Evolutionary conservation across 768 basidiomycete genomes (phyloP), one percentile per base, ranked within the genome.

Genomic region (Agrocybe chaxingu): DNA sequence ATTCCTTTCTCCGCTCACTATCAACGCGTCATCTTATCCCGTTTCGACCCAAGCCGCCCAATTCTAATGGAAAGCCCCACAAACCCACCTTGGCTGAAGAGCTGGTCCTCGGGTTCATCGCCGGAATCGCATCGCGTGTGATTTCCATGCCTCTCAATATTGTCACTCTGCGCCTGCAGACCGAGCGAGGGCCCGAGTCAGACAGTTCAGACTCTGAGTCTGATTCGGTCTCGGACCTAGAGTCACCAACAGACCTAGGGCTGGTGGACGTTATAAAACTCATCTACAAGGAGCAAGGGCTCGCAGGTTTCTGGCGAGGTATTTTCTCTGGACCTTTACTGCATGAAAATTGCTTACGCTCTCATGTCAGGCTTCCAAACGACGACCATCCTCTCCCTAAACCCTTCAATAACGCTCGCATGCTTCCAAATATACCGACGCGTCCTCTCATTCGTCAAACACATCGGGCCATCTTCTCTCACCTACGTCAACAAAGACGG

Each of bases 281-380:
- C 9, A 77, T 84, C 7, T 79, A 80, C 57, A 43, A 59, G 1
- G 74, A 79, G 46, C 61, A 76, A 12, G 83, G 82, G 0, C 45
- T 82, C 16, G 42, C 55, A 29, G 81, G 81, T 1, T 84, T 84
- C 57, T 84, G 81, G 81, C 67, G 72, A 60, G 80, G 80, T 81
- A 53, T 10, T 57, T 43, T 40, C 3, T 33, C 18, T 40, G 5
- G 16, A 6, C 19, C 12, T 12, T 38, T 19, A 19, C 19, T 44
- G 47, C 40, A 32, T 6, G 29, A 10, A 50, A 7, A 42, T 13
- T 36, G 39, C 8, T 49, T 10, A 45, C 16, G 32, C 16, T n/a
- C 30, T 33, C 42, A 54, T 38, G 39, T 3, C 42, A 80, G 81
- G 81, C 0, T 82, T 82, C 64, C 65, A 72, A 42, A 75, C 75